Evolutionary conservation across 2,329 filamentous ascomycete genomes (phyloP).

Genomic region (Claviceps sorghi): DNA sequence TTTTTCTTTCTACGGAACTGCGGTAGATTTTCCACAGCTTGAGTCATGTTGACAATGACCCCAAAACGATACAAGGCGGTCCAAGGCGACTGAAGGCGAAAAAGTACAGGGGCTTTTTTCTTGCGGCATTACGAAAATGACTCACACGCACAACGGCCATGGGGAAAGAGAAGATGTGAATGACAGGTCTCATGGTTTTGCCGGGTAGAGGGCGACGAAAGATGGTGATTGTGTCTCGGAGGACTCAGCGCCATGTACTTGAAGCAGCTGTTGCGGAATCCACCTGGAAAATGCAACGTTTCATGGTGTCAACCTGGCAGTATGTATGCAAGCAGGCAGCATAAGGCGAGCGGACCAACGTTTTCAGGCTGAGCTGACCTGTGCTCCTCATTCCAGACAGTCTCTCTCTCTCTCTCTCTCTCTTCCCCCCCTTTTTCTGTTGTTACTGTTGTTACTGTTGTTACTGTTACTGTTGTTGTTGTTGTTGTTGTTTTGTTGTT

Average conservation of each 20-base stretch:
- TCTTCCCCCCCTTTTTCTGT: no score
- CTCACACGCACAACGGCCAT: not conserved
- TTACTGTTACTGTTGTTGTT: no score
- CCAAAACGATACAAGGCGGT: not conserved
- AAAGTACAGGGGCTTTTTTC: no score
- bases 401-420: no score
- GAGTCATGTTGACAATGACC: not conserved
- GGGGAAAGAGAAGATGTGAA: no score
- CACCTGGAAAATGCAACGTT: not conserved
- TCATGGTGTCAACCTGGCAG: not conserved
- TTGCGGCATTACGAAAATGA: no score
- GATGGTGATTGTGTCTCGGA: no score
- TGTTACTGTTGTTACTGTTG: no score
- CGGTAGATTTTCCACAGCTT: not conserved
- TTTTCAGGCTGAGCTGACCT: not conserved
- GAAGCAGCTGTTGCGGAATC: not conserved
- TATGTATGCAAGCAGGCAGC: not conserved
- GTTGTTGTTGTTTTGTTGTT: not conserved
- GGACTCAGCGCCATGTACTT: not conserved
- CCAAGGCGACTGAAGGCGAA: no score
- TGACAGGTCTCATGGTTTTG: not conserved
- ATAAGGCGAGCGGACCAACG: not conserved
- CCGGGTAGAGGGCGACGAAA: not conserved
- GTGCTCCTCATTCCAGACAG: not conserved
- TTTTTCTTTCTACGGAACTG: not conserved